Evolutionary conservation across 805 yeast species (phyloP).

Genomic region (Candida verbasci): DNA sequence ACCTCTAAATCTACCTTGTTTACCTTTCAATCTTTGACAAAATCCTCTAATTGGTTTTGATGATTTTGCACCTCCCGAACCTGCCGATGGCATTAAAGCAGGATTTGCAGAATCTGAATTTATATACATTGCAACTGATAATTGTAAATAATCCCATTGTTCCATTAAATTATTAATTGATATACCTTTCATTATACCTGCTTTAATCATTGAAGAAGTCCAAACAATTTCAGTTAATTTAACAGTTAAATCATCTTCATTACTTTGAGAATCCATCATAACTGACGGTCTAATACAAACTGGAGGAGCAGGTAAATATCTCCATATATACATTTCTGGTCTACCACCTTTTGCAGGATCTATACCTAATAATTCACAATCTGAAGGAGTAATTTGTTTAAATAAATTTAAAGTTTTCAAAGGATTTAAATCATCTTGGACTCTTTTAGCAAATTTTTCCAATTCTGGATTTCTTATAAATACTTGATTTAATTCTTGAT

Average conservation of each 20-base stretch:
- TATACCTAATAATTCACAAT: constrained; percentile 89
- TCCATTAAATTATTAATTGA: constrained; percentile 93
- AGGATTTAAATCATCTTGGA: constrained; percentile 92
- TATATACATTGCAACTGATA: constrained; percentile 95
- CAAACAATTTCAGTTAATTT: constrained; percentile 94
- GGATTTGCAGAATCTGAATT: constrained; percentile 92
- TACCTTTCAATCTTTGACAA: constrained; percentile 96
- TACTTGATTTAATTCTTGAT: constrained; percentile 76
- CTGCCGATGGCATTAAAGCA: constrained; percentile 66
- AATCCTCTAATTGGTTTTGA: constrained; percentile 87
- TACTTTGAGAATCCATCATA: constrained; percentile 84
- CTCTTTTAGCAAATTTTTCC: constrained; percentile 79
- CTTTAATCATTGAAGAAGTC: constrained; percentile 90
- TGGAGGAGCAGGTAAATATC: constrained; percentile 97
- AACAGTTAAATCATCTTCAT: constrained; percentile 96
- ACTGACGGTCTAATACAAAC: constrained; percentile 98
- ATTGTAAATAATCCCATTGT: constrained; percentile 96
- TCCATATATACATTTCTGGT: constrained; percentile 96
- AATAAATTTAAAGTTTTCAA: constrained; percentile 81
- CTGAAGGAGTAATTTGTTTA: constrained; percentile 78
- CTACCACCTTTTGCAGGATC: constrained; percentile 85
- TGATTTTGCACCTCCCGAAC: constrained; percentile 45
- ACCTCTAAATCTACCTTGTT: constrained; percentile 98
- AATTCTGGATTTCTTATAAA: constrained; percentile 77
- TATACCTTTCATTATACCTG: constrained; percentile 93